These are phyloP conservation scores for Dichomitus squalens DNA, from an alignment of 1,284 basidiomycete species.

Conservation along the genomic window DNA sequence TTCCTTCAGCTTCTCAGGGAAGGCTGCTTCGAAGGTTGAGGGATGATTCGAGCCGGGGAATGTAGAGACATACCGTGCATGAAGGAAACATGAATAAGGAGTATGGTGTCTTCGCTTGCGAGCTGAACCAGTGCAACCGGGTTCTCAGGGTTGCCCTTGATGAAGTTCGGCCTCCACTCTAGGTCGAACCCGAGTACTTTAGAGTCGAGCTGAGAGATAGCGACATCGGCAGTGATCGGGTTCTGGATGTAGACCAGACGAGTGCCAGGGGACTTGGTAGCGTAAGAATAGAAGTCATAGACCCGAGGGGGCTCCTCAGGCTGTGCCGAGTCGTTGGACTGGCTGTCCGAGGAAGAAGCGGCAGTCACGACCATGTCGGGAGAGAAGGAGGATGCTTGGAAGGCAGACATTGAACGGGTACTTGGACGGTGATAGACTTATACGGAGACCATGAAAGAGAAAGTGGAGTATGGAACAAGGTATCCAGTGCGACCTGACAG, in stretches of 20 bases:
- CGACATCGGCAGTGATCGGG: conserved; percentile 24
- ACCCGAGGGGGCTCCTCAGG: conserved; percentile 16
- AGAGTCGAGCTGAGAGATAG: conserved; percentile 25
- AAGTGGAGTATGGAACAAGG: conserved; percentile 5
- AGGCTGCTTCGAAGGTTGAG: conserved; percentile 39
- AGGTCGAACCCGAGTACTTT: conserved; percentile 63
- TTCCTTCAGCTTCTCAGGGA: conserved; percentile 52
- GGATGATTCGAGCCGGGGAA: neutral
- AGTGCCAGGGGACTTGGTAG: conserved; percentile 24
- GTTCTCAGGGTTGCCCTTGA: conserved; percentile 55
- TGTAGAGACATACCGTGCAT: conserved; percentile 52
- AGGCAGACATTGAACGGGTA: neutral
- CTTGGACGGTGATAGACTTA: neutral
- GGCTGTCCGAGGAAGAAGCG: conserved; percentile 4
- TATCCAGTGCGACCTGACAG: conserved; percentile 6
- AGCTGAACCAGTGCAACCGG: conserved; percentile 73
- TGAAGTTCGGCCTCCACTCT: conserved; percentile 69
- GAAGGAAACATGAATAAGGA: conserved; percentile 63
- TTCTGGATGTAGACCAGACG: conserved; percentile 32
- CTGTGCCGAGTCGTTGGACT: conserved; percentile 3
- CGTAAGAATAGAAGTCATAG: conserved; percentile 31
- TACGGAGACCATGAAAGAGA: conserved; percentile 9
- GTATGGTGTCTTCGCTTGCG: conserved; percentile 51
- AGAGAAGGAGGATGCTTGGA: neutral
- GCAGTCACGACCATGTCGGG: neutral